These are phyloP conservation scores for Sclerotinia sclerotiorum DNA, from an alignment of 2,329 filamentous ascomycete species.

Conservation along the genomic window DNA sequence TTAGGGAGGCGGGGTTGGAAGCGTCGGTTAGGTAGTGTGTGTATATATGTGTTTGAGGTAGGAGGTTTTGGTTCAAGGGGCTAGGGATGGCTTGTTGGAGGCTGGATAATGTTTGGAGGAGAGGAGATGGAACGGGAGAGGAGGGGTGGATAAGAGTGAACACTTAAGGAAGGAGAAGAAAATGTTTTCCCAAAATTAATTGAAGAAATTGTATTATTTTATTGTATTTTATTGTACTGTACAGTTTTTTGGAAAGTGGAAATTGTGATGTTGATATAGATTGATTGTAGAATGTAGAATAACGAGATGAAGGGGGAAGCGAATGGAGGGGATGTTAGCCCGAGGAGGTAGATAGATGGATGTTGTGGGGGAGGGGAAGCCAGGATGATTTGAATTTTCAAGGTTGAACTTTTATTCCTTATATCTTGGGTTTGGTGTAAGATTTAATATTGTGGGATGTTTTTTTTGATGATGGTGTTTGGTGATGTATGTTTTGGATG, in stretches of 20 bases:
- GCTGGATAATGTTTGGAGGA: background rate
- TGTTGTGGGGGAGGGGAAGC: no score
- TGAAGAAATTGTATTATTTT: slow-evolving; percentile 1
- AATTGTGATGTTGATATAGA: background rate
- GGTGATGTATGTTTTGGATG: no score
- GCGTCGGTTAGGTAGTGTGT: slow-evolving; percentile 21
- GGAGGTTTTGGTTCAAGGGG: no score
- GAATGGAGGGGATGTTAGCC: background rate
- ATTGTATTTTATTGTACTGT: background rate
- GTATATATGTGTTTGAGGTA: background rate
- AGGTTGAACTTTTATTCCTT: background rate
- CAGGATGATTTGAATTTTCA: no score
- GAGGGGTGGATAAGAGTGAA: background rate
- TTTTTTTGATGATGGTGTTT: background rate
- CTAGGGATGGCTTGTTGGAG: background rate
- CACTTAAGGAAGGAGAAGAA: background rate
- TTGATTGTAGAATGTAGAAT: background rate
- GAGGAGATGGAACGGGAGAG: background rate
- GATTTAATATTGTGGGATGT: background rate
- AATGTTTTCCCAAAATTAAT: background rate
- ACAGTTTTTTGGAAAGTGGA: background rate
- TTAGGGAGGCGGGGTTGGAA: slow-evolving; percentile 81
- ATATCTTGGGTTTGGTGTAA: no score
- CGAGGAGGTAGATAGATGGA: background rate
- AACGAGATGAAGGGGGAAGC: background rate